A percentile compares a stretch with the other conserved stretches of the same genome.
Evolutionary conservation across 2,329 filamentous ascomycete species (phyloP).

Genomic region (Stemphylium beticola): DNA sequence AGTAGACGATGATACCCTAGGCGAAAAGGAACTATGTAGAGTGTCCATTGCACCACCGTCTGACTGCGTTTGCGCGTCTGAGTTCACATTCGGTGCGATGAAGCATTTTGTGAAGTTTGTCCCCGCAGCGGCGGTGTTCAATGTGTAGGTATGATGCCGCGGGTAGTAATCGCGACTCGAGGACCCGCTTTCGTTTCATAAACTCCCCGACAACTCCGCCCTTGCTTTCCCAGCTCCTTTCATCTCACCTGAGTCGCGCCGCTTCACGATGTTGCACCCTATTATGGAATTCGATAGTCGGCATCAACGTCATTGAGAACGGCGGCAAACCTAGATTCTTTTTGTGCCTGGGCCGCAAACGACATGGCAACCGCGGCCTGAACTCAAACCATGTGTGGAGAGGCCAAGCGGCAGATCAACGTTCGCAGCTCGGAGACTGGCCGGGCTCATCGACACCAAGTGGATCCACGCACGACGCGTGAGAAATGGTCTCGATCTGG

Average conservation of each 20-base stretch:
- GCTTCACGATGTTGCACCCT: neutral
- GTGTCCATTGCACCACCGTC: neutral
- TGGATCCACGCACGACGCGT: constrained; percentile 10
- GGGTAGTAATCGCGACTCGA: neutral
- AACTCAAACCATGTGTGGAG: neutral
- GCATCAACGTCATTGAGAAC: neutral
- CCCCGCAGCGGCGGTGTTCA: neutral
- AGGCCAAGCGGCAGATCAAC: constrained; percentile 21
- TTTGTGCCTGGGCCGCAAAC: neutral
- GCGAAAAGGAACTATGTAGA: neutral
- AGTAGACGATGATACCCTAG: constrained; percentile 40
- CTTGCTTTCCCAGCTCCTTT: constrained; percentile 16
- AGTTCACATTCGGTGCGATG: neutral
- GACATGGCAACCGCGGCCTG: neutral
- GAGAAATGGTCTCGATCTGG: constrained; percentile 16
- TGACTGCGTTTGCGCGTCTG: neutral
- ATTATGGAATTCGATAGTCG: neutral
- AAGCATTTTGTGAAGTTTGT: constrained; percentile 3
- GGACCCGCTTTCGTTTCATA: constrained; percentile 18
- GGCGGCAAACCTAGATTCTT: neutral
- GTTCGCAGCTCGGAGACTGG: constrained; percentile 7
- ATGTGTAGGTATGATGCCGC: constrained; percentile 1
- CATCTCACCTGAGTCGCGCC: constrained; percentile 17
- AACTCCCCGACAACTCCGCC: constrained; percentile 12
- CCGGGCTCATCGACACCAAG: constrained; percentile 9